A percentile compares a stretch with the other conserved stretches of the same genome.
These are phyloP conservation scores for Fusarium sp. DNA, from an alignment of 2,329 filamentous ascomycete species.

Conservation along the genomic window DNA sequence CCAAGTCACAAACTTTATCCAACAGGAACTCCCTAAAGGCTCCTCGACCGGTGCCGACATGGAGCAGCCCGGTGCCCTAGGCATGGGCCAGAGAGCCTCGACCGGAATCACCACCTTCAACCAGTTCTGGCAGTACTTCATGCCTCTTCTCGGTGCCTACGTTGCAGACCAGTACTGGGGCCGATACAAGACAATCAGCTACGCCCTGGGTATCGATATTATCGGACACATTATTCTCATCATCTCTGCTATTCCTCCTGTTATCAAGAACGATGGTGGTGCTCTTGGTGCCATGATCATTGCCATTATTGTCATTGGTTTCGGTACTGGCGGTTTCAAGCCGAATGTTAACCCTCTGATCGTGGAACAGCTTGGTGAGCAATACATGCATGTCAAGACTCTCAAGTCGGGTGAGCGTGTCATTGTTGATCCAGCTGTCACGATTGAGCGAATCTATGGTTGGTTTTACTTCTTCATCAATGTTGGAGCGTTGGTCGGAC, in stretches of 20 bases:
- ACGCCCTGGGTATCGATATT: slow-evolving; percentile 67
- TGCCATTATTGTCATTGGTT: slow-evolving; percentile 58
- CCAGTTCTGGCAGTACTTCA: slow-evolving; percentile 66
- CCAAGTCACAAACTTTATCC: slow-evolving; percentile 68
- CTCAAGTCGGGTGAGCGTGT: slow-evolving; percentile 65
- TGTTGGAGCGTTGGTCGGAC: slow-evolving; percentile 68
- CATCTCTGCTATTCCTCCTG: slow-evolving; percentile 67
- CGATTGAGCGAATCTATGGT: slow-evolving; percentile 68
- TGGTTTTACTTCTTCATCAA: slow-evolving; percentile 79
- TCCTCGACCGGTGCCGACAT: slow-evolving; percentile 61
- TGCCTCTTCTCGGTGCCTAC: slow-evolving; percentile 63
- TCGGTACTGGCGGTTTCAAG: slow-evolving; percentile 80
- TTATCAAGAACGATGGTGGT: slow-evolving; percentile 63
- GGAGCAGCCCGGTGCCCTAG: slow-evolving; percentile 61
- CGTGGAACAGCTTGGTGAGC: slow-evolving; percentile 68
- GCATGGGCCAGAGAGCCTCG: slow-evolving; percentile 63
- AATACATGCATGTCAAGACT: slow-evolving; percentile 62
- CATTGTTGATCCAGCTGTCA: slow-evolving; percentile 70
- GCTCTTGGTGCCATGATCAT: slow-evolving; percentile 70
- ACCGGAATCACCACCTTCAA: slow-evolving; percentile 58
- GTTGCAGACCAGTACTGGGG: slow-evolving; percentile 66
- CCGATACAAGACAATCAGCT: slow-evolving; percentile 72
- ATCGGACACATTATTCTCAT: slow-evolving; percentile 72
- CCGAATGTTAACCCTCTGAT: slow-evolving; percentile 73
- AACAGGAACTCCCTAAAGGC: slow-evolving; percentile 62